phyloP scores from a whole-genome alignment of 2,329 filamentous ascomycete genomes.

The Pseudogymnoascus sp. region DNA sequence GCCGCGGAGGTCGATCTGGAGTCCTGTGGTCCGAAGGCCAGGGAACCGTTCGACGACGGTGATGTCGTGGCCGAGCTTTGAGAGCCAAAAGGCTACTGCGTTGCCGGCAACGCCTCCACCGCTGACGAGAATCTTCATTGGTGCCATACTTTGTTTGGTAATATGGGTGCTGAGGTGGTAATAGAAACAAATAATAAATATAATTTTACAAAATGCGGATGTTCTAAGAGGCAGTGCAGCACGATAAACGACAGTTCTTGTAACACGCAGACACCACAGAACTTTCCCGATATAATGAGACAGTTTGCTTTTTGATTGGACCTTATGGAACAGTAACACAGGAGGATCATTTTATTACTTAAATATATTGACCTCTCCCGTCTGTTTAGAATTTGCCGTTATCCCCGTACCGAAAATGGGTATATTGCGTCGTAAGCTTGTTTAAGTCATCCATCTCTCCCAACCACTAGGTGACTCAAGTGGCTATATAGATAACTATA shows the following conservation, averaged over 20 bases:
- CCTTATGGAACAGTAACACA: neutral
- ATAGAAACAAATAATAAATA: neutral
- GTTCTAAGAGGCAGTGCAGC: neutral
- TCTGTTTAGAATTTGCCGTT: neutral
- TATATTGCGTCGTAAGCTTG: neutral
- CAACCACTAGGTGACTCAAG: neutral
- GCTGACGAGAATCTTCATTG: slow-evolving; percentile 30
- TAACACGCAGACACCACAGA: neutral
- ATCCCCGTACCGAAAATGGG: neutral
- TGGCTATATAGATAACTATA: neutral
- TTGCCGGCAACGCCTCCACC: slow-evolving; percentile 32
- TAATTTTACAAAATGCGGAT: neutral
- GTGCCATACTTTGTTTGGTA: slow-evolving; percentile 1
- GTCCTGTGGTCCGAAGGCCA: slow-evolving; percentile 38
- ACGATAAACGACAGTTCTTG: neutral
- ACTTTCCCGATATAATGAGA: neutral
- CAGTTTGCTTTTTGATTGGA: neutral
- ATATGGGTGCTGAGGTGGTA: neutral
- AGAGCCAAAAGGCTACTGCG: slow-evolving; percentile 44
- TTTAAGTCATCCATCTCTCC: neutral
- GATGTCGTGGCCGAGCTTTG: slow-evolving; percentile 31
- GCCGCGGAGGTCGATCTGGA: slow-evolving; percentile 48
- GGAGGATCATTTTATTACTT: neutral
- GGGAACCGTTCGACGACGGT: slow-evolving; percentile 38
- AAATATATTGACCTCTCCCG: neutral